These are phyloP conservation scores for Protomyces lactucae-debilis DNA, from an alignment of 1,139 yeast genomes.

Conservation along the genomic window DNA sequence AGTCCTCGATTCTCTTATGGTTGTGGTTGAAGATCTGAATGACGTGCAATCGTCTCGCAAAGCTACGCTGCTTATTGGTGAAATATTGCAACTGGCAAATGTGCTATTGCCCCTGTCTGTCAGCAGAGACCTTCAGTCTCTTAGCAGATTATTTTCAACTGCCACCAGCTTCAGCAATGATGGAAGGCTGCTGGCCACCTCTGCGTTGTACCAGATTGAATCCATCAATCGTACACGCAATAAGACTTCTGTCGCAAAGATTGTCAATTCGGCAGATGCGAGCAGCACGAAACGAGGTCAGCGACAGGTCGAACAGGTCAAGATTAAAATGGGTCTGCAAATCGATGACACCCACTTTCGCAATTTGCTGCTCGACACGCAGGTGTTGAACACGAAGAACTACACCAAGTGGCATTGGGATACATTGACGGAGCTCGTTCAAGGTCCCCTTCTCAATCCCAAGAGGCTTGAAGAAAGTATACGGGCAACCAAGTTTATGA, in stretches of 20 bases:
- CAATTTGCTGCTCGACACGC: conserved; percentile 60
- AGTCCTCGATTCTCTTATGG: conserved; percentile 47
- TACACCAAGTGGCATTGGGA: conserved; percentile 88
- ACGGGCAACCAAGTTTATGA: conserved; percentile 77
- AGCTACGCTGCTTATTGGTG: conserved; percentile 60
- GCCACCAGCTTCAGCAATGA: conserved; percentile 35
- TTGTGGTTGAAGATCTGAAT: conserved; percentile 48
- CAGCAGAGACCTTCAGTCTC: conserved; percentile 36
- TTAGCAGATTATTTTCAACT: conserved; percentile 39
- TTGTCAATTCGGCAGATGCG: background rate
- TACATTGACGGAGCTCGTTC: conserved; percentile 58
- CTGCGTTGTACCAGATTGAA: conserved; percentile 47
- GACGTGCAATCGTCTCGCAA: conserved; percentile 51
- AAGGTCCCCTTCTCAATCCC: conserved; percentile 73
- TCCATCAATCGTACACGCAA: conserved; percentile 28
- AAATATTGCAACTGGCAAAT: conserved; percentile 54
- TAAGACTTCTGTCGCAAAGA: conserved; percentile 6
- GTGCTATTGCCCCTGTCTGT: conserved; percentile 49
- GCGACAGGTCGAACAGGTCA: conserved; percentile 44
- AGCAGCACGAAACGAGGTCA: conserved; percentile 35
- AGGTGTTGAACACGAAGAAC: conserved; percentile 70
- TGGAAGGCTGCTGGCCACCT: conserved; percentile 33
- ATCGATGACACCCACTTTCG: conserved; percentile 71
- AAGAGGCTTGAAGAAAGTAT: conserved; percentile 70
- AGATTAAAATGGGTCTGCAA: conserved; percentile 48